Evolutionary conservation across 768 basidiomycete species (phyloP).

Genomic region (Boletellus ananas): DNA sequence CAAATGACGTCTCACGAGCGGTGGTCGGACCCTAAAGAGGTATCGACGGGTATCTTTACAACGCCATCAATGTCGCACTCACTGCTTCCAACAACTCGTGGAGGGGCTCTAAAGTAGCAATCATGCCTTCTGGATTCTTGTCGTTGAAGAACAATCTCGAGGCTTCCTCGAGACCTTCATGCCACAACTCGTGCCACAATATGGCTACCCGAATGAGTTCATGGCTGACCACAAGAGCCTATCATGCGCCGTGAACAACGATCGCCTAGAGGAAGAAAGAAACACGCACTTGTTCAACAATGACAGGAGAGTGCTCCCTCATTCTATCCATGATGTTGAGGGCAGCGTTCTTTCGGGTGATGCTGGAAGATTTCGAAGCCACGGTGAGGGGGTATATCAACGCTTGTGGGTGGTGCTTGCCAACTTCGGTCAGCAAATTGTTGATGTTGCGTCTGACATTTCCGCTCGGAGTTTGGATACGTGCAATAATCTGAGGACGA

Average conservation of each 20-base stretch:
- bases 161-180: slow-evolving; percentile 97
- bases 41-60: slow-evolving; percentile 1
- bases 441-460: slow-evolving; percentile 89
- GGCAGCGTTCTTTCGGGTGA: slow-evolving; percentile 77
- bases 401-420: slow-evolving; percentile 96
- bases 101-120: slow-evolving; percentile 83
- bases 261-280: neutral
- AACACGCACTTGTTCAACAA: slow-evolving; percentile 78
- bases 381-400: slow-evolving; percentile 94
- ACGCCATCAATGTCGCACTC: slow-evolving; percentile 19
- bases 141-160: slow-evolving; percentile 96
- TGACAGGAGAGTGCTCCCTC: slow-evolving; percentile 81
- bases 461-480: slow-evolving; percentile 89
- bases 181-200: slow-evolving; percentile 98
- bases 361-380: slow-evolving; percentile 92
- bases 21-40: slow-evolving; percentile 80
- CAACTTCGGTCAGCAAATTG: slow-evolving; percentile 84
- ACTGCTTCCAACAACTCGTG: slow-evolving; percentile 90
- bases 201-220: slow-evolving; percentile 97
- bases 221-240: slow-evolving; percentile 86
- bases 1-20: slow-evolving; percentile 90
- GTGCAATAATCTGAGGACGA: slow-evolving; percentile 80
- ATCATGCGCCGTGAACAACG: slow-evolving; percentile 2
- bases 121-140: slow-evolving; percentile 97
- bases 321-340: slow-evolving; percentile 86